These are phyloP conservation scores for Boeremia lycopersici DNA, from an alignment of 2,329 filamentous ascomycete species.

Conservation along the genomic window DNA sequence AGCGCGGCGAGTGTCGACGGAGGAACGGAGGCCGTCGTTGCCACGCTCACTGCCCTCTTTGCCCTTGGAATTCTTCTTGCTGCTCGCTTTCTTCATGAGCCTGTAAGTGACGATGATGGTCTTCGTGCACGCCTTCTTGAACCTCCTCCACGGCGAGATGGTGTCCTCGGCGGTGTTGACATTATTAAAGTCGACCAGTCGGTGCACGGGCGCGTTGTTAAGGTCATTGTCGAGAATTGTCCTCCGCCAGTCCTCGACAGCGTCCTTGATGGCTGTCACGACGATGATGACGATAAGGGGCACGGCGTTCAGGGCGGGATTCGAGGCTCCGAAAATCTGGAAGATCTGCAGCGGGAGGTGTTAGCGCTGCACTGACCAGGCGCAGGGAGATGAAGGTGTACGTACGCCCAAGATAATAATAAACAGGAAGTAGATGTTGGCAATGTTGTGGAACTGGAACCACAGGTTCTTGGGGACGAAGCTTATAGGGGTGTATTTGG, in stretches of 20 bases:
- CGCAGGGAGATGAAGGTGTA: constrained; percentile 29
- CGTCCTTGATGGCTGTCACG: constrained; percentile 92
- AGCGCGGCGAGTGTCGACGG: constrained; percentile 67
- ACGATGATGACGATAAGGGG: constrained; percentile 91
- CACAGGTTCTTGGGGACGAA: constrained; percentile 97
- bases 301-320: constrained; percentile 87
- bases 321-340: constrained; percentile 89
- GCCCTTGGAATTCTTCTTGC: constrained; percentile 38
- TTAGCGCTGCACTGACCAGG: constrained; percentile 27
- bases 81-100: constrained; percentile 51
- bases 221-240: constrained; percentile 90
- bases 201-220: constrained; percentile 94
- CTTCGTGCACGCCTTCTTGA: constrained; percentile 86
- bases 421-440: constrained; percentile 98
- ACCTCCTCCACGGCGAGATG: constrained; percentile 80
- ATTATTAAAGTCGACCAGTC: constrained; percentile 86
- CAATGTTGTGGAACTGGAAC: constrained; percentile 98
- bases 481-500: constrained; percentile 94
- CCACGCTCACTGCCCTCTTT: constrained; percentile 56
- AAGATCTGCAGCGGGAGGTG: constrained; percentile 72
- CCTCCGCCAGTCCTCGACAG: constrained; percentile 90
- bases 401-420: constrained; percentile 92
- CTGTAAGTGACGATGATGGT: constrained; percentile 63
- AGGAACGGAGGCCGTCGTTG: constrained; percentile 65
- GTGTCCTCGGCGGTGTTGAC: constrained; percentile 91